A percentile compares a stretch with the other conserved stretches of the same genome.
Evolutionary conservation across 805 yeast genomes (phyloP).

Genomic region (Candida lessepsii): DNA sequence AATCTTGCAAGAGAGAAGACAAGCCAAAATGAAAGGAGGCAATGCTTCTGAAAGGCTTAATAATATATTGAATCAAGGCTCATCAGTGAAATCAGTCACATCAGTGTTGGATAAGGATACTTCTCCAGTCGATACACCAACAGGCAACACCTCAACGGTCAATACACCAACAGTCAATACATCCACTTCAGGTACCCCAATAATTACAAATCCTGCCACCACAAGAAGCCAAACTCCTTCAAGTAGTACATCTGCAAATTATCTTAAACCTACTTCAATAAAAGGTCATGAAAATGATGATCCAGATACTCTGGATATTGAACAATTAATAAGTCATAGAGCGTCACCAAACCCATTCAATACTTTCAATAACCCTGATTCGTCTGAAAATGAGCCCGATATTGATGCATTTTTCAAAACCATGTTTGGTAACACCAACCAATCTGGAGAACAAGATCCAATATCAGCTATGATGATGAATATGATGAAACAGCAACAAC

Average conservation of each 20-base stretch:
- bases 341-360: constrained; percentile 8
- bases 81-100: constrained; percentile 35
- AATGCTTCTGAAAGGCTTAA: constrained; percentile 54
- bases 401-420: constrained; percentile 35
- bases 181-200: constrained; percentile 1
- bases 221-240: neutral
- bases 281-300: constrained; percentile 27
- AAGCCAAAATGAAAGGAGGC: constrained; percentile 58
- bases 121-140: neutral
- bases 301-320: constrained; percentile 41
- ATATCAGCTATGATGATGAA: constrained; percentile 34
- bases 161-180: neutral
- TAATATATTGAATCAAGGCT: constrained; percentile 38
- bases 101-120: constrained; percentile 33
- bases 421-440: constrained; percentile 21
- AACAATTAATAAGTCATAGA: constrained; percentile 17
- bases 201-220: neutral
- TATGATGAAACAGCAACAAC: constrained; percentile 16
- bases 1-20: constrained; percentile 61
- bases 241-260: neutral
- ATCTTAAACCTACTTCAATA: no score
- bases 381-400: constrained; percentile 16
- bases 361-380: neutral
- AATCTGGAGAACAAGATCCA: constrained; percentile 20
- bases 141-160: neutral